These are phyloP conservation scores for Xylaria palmicola DNA, from an alignment of 495 filamentous ascomycete genomes.

Conservation along the genomic window DNA sequence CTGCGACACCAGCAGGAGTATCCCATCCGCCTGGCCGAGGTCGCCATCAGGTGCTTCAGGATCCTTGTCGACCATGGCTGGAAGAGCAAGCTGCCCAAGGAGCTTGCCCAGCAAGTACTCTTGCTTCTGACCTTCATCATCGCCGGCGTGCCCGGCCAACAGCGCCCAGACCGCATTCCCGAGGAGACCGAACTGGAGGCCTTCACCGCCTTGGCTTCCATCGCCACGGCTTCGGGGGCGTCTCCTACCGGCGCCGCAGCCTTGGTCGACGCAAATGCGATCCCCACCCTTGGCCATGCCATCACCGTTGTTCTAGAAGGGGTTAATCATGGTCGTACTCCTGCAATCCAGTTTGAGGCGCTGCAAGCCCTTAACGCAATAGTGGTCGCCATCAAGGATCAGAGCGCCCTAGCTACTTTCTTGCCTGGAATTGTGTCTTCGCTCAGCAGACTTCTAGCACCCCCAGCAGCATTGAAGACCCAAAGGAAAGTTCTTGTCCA, in stretches of 20 bases:
- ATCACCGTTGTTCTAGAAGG: constrained; percentile 79
- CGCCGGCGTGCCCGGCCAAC: constrained; percentile 62
- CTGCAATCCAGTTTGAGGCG: constrained; percentile 65
- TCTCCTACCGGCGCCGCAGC: constrained; percentile 36
- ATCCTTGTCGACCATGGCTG: constrained; percentile 77
- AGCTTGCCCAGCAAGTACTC: constrained; percentile 79
- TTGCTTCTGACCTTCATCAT: constrained; percentile 80
- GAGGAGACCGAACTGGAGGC: constrained; percentile 67
- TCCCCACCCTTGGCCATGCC: constrained; percentile 82
- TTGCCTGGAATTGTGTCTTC: constrained; percentile 86
- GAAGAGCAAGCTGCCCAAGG: constrained; percentile 61
- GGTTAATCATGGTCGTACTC: constrained; percentile 56
- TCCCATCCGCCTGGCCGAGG: constrained; percentile 70
- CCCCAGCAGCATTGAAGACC: constrained; percentile 61
- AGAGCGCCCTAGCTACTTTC: constrained; percentile 72
- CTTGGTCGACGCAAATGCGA: constrained; percentile 54
- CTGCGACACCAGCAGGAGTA: constrained; percentile 72
- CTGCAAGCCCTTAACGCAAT: constrained; percentile 63
- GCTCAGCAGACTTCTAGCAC: constrained; percentile 71
- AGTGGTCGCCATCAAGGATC: constrained; percentile 62
- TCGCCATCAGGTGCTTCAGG: constrained; percentile 68
- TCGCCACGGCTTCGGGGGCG: constrained; percentile 36
- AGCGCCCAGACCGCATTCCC: constrained; percentile 49
- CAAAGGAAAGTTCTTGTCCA: constrained; percentile 62
- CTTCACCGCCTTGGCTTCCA: constrained; percentile 40